A percentile compares a stretch with the other conserved stretches of the same genome.
Conservation (phyloP, 768 basidiomycete genomes). For the Kwoniella mangroviensis region DNA sequence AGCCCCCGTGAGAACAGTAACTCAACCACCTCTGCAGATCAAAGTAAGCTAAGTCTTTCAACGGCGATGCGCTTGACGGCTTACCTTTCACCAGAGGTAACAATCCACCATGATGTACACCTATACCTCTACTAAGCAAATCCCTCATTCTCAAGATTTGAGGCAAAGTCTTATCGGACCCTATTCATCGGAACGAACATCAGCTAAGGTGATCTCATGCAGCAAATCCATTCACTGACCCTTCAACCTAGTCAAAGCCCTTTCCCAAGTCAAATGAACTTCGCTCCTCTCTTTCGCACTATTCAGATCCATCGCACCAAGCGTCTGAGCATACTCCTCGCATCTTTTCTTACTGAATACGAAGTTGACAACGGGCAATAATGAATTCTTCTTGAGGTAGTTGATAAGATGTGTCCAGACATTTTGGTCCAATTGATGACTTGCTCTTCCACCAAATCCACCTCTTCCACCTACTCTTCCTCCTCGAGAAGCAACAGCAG, state of each 20-base stretch:
- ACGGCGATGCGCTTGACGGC: conserved; percentile 21
- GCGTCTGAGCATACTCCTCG: conserved; percentile 90
- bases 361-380: conserved; percentile 94
- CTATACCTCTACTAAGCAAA: conserved; percentile 87
- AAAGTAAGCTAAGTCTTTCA: conserved; percentile 2
- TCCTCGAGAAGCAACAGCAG: conserved; percentile 36
- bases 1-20: conserved; percentile 92
- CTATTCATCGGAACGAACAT: conserved; percentile 59
- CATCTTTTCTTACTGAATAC: conserved; percentile 96
- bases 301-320: conserved; percentile 86
- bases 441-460: conserved; percentile 28
- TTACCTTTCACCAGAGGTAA: conserved; percentile 94
- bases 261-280: conserved; percentile 91
- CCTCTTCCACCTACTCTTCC: conserved; percentile 44
- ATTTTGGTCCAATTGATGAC: conserved; percentile 74
- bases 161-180: conserved; percentile 86
- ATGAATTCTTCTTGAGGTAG: conserved; percentile 77
- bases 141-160: conserved; percentile 91
- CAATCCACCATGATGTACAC: conserved; percentile 95
- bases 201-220: not conserved
- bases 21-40: conserved; percentile 75
- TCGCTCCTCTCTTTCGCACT: conserved; percentile 92
- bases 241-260: conserved; percentile 86
- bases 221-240: conserved; percentile 62
- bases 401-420: conserved; percentile 89